These are phyloP conservation scores for Penicillium coffeae DNA, from an alignment of 495 filamentous ascomycete species.

Conservation along the genomic window DNA sequence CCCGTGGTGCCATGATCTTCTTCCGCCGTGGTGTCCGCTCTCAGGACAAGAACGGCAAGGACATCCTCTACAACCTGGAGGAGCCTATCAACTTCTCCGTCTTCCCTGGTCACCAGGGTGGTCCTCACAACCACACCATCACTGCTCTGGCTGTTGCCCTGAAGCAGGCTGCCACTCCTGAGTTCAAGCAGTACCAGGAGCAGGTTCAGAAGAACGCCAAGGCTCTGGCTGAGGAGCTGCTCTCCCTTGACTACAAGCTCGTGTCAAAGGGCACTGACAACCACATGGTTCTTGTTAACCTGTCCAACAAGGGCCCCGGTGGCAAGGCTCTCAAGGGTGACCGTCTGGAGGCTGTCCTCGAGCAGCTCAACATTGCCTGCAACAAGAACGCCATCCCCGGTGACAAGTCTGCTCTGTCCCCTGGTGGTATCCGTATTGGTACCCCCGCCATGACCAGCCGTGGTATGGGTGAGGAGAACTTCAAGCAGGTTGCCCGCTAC, in stretches of 20 bases:
- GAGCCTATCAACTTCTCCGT: conserved; percentile 97
- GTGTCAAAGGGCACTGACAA: conserved; percentile 96
- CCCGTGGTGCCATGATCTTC: conserved; percentile 99
- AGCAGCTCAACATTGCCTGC: conserved; percentile 97
- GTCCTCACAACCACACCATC: conserved; percentile 99
- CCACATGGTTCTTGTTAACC: conserved; percentile 95
- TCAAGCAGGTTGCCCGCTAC: conserved; percentile 83
- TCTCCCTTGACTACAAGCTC: conserved; percentile 78
- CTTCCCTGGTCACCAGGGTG: conserved; percentile 98
- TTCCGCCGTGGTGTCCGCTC: conserved; percentile 94
- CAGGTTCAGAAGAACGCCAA: conserved; percentile 92
- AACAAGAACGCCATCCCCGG: conserved; percentile 99
- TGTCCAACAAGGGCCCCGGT: conserved; percentile 57
- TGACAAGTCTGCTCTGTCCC: conserved; percentile 95
- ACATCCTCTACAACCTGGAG: conserved; percentile 90
- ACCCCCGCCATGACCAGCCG: conserved; percentile 95
- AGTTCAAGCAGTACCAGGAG: conserved; percentile 95
- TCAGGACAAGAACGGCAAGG: conserved; percentile 86
- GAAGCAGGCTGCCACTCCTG: conserved; percentile 87
- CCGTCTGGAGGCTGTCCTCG: conserved; percentile 91
- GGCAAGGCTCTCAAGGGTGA: conserved; percentile 76
- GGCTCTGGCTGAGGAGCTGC: conserved; percentile 67
- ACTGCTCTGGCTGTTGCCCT: conserved; percentile 95
- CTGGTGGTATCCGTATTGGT: conserved; percentile 90
- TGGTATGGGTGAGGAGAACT: conserved; percentile 90